Base-by-base conservation (phyloP, 768 basidiomycete species). In the Leucocoprinus leucothites region DNA sequence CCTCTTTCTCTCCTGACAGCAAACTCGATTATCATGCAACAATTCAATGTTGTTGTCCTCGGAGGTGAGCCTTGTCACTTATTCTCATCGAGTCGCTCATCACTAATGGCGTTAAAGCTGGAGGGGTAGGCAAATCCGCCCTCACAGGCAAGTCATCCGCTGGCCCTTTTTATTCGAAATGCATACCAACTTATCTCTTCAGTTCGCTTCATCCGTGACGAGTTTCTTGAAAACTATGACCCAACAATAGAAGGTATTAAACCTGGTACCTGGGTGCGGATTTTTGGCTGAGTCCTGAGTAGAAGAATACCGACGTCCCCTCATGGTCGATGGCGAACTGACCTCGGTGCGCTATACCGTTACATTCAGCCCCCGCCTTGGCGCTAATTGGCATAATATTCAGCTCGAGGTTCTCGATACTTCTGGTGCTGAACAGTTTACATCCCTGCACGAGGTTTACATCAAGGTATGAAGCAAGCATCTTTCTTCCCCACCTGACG, bases 121-220 rank as follows among this genome's bases (percentile, higher is more conserved):
- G 91, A 63, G 91, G 91, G 21, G 91, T 94, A 51, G 91, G 91
- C 46, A 94, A 94, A 70, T 92, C 90, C 22, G 89, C 91, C 11
- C 75, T 94, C 31, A 91, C 89, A 65, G 77, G 81, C 76, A 59
- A 49, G 62, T 56, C 13, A 18, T 34, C 31, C 13, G 31, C 13
- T 26, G 22, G 35, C 9, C 38, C 38, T 47, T 26, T 14, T 31
- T 34, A 43, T n/a, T n/a, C 41, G 34, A 28, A 48, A 19, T 21
- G 19, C 41, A 48, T 21, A 26, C 45, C 19, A 48, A 49, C 28
- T 26, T 54, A 41, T 50, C 53, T 14, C 40, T 7, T 19, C 57
- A 80, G 85, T 90, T 62, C 82, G 89, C 56, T 91, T 87, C 66
- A 82, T 90, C 45, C 79, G 79, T 60, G 82, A 88, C 67, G 75